These are phyloP conservation scores for Cyberlindnera bimundalis DNA, from an alignment of 805 yeast genomes.

Conservation along the genomic window DNA sequence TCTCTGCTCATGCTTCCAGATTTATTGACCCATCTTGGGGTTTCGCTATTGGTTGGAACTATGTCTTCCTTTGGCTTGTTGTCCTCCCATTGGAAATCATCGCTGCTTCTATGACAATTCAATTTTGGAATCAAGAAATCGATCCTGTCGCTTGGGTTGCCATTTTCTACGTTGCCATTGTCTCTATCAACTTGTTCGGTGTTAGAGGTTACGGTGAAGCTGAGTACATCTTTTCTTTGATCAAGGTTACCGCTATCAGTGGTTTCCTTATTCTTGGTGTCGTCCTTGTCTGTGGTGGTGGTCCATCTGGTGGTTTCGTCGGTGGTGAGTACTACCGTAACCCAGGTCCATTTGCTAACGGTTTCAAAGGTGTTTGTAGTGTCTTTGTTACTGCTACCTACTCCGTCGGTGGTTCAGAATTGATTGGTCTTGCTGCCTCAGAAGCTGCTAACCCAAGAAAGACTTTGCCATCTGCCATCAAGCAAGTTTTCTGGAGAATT, in stretches of 20 bases:
- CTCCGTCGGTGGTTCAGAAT: conserved; percentile 52
- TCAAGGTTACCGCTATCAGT: conserved; percentile 46
- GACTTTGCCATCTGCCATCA: conserved; percentile 48
- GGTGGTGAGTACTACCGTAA: conserved; percentile 44
- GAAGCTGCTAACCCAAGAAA: conserved; percentile 47
- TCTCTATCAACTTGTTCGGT: conserved; percentile 49
- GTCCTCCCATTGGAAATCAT: conserved; percentile 49
- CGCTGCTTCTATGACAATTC: conserved; percentile 52
- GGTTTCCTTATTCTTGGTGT: conserved; percentile 55
- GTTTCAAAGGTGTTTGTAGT: conserved; percentile 51
- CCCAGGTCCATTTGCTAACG: conserved; percentile 64
- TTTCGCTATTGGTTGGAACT: conserved; percentile 59
- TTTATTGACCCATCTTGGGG: conserved; percentile 62
- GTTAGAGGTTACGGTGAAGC: conserved; percentile 55
- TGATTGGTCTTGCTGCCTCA: conserved; percentile 49
- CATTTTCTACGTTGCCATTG: conserved; percentile 45
- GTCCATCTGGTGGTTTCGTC: conserved; percentile 41
- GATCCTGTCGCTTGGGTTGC: conserved; percentile 50
- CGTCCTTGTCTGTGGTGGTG: conserved; percentile 46
- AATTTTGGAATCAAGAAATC: conserved; percentile 44
- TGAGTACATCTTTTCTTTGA: conserved; percentile 46
- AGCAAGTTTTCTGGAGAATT: conserved; percentile 56
- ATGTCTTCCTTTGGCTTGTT: conserved; percentile 50
- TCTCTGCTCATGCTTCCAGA: conserved; percentile 56
- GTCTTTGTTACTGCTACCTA: conserved; percentile 55